Evolutionary conservation across 345 rosid genomes (phyloP).

Genomic region (Citrus unshiu): DNA sequence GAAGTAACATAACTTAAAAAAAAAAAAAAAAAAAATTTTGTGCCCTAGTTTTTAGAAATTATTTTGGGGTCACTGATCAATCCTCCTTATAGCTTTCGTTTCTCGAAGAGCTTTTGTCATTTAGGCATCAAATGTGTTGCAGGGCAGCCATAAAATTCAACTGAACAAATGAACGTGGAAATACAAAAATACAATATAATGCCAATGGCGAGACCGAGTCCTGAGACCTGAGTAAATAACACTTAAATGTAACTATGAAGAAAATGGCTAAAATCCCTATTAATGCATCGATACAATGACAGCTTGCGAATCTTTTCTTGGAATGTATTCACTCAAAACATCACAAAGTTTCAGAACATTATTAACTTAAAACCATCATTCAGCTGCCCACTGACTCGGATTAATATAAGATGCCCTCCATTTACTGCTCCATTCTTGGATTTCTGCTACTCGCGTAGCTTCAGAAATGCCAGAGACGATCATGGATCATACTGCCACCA

Average conservation of each 20-base stretch:
- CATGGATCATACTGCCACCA: background rate
- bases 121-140: background rate
- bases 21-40: too few relatives aligned
- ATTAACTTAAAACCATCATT: background rate
- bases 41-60: background rate
- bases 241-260: background rate
- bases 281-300: background rate
- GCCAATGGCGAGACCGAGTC: background rate
- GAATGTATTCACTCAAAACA: background rate
- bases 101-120: background rate
- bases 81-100: background rate
- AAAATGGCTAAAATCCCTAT: background rate
- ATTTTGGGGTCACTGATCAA: background rate
- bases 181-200: background rate
- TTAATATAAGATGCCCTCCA: background rate
- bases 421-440: background rate
- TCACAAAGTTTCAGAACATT: background rate
- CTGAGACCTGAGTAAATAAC: background rate
- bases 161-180: background rate
- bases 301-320: background rate
- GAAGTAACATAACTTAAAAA: too few relatives aligned
- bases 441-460: conserved; percentile 4
- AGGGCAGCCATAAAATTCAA: background rate
- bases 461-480: background rate
- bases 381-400: conserved; percentile 6